These are phyloP conservation scores for Metschnikowia dekortorum DNA, from an alignment of 805 yeast species.

Conservation along the genomic window DNA sequence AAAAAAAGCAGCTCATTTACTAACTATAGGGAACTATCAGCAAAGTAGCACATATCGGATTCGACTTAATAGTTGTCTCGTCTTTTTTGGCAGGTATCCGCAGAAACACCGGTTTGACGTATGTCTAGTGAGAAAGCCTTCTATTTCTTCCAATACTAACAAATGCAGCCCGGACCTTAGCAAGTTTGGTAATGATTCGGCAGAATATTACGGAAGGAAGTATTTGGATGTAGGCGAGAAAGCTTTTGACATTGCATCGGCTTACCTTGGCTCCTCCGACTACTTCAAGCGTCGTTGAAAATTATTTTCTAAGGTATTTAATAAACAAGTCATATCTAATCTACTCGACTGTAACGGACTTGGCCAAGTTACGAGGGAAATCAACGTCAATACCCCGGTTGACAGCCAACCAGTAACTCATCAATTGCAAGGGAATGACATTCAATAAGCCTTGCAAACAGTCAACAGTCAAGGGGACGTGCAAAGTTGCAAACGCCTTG, in stretches of 20 bases:
- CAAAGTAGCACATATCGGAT: constrained; percentile 51
- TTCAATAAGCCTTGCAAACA: constrained; percentile 95
- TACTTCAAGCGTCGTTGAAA: constrained; percentile 61
- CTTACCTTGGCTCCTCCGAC: constrained; percentile 63
- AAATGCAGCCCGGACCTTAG: constrained; percentile 43
- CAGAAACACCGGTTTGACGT: constrained; percentile 62
- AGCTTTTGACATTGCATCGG: constrained; percentile 66
- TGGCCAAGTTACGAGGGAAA: constrained; percentile 97
- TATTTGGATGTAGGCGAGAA: constrained; percentile 86
- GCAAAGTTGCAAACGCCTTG: constrained; percentile 64
- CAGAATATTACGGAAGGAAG: constrained; percentile 50
- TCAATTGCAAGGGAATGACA: constrained; percentile 90
- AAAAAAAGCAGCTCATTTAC: neutral
- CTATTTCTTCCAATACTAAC: neutral
- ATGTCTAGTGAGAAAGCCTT: constrained; percentile 5
- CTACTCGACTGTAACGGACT: constrained; percentile 94
- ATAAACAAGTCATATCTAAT: neutral
- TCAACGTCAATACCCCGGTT: constrained; percentile 95
- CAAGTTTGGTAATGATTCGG: constrained; percentile 37
- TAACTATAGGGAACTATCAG: constrained; percentile 17
- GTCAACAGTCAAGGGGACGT: constrained; percentile 94
- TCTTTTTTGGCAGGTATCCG: constrained; percentile 50
- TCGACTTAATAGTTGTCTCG: constrained; percentile 60
- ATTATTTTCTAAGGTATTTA: constrained; percentile 1
- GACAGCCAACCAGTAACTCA: constrained; percentile 96